phyloP scores from a whole-genome alignment of 371 early-diverging fungal genomes.

The Thermomucor indicae-seudaticae region DNA sequence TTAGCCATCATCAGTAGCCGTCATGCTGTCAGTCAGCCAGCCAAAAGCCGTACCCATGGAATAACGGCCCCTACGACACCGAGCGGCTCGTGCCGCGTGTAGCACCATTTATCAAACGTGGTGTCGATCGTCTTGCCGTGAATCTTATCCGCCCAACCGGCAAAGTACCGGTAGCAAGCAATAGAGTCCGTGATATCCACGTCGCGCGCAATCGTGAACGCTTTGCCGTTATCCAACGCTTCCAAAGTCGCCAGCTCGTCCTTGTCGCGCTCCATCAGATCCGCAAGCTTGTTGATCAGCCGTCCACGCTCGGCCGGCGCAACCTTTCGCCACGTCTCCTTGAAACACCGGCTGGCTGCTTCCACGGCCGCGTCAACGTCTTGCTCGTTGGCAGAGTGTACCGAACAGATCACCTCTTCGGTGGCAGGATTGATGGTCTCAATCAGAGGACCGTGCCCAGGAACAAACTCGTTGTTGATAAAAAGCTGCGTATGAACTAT shows the following conservation, averaged over 20 bases:
- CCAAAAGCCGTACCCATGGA: slow-evolving; percentile 21
- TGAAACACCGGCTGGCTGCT: slow-evolving; percentile 69
- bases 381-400: slow-evolving; percentile 65
- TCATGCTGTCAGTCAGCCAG: slow-evolving; percentile 3
- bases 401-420: slow-evolving; percentile 66
- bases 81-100: slow-evolving; percentile 73
- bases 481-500: slow-evolving; percentile 57
- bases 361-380: slow-evolving; percentile 78
- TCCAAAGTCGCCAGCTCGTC: slow-evolving; percentile 77
- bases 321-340: slow-evolving; percentile 62
- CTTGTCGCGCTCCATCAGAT: slow-evolving; percentile 66
- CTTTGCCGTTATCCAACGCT: slow-evolving; percentile 83
- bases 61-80: slow-evolving; percentile 82
- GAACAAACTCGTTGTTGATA: slow-evolving; percentile 73
- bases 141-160: slow-evolving; percentile 66
- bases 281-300: slow-evolving; percentile 58
- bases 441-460: slow-evolving; percentile 53
- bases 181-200: slow-evolving; percentile 65
- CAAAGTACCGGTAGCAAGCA: slow-evolving; percentile 73
- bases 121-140: slow-evolving; percentile 46
- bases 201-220: slow-evolving; percentile 57
- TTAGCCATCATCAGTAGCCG: neutral
- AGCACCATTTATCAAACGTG: slow-evolving; percentile 43
- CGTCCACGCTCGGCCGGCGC: slow-evolving; percentile 41
- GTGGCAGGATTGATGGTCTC: slow-evolving; percentile 68